Evolutionary conservation across 31 red algal species (phyloP), one percentile per base, ranked within the genome.

Genomic region (Porphyra umbilicalis): DNA sequence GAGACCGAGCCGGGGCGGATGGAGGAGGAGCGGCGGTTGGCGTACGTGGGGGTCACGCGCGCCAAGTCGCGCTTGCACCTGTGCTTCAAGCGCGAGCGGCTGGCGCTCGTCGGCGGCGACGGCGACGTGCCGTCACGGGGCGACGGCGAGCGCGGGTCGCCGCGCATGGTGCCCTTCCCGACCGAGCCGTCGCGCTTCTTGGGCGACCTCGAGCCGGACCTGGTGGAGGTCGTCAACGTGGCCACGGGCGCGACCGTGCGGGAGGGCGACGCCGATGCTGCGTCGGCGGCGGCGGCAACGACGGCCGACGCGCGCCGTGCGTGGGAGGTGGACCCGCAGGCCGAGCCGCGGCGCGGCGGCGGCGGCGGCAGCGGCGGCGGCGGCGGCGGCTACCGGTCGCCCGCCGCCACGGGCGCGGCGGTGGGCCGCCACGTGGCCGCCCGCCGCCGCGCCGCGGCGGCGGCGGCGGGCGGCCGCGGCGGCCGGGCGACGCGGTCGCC

Each of bases 31-130:
- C 39, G 92, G 8, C 89, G 96, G 30, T 79, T 98, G 36, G 79
- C 87, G 30, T 98, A 98, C 82, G 96, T 98, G 15, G 96, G 87
- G 8, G 88, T 98, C 84, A 98, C 96, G 46, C 87, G 96, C 32
- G 92, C 96, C 1, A 87, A 89, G 76, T 40, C 76, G 38, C 34
- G 78, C 42, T 83, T 92, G 18, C 38, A 35, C 57, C 34, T 84
- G 33, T 76, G 34, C 83, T 84, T 71, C 14, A 71, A 71, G 25
- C 57, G 82, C 74, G 25, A 82, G 90, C n/a, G 86, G 80, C 32
- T 90, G 85, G 81, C 80, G 84, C 15, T 77, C 31, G n/a, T 75
- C 81, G 29, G 82, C 84, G 75, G 32, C 75, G 44, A 39, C 35
- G 38, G 33, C 81, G 18, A 68, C 79, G 38, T 13, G 84, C 35